Conservation (phyloP, 192 early-diverging fungal genomes). For the Coemansia sp. region DNA sequence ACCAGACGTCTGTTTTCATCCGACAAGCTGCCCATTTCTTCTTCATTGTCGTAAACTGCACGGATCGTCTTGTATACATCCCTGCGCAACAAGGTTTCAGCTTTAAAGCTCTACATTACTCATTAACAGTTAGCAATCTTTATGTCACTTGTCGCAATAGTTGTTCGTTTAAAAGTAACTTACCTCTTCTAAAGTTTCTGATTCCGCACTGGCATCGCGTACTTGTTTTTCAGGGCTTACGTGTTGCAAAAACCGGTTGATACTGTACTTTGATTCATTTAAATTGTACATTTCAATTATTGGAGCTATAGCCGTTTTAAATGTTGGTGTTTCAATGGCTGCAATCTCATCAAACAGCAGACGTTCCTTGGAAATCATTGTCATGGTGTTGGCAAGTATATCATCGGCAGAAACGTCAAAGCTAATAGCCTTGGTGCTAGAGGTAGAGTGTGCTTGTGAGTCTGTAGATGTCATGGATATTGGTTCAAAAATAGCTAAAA, state of each 20-base stretch:
- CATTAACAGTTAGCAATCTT: not conserved
- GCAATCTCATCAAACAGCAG: not conserved
- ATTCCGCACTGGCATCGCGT: slow-evolving; percentile 62
- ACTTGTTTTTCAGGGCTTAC: slow-evolving; percentile 52
- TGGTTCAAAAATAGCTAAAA: not conserved
- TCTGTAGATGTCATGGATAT: not conserved
- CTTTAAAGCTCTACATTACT: slow-evolving; percentile 48
- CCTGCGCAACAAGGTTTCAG: slow-evolving; percentile 57
- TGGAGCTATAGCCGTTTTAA: slow-evolving; percentile 16
- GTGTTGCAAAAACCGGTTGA: slow-evolving; percentile 18
- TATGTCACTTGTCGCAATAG: too few relatives aligned
- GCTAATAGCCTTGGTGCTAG: not conserved
- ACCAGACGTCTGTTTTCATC: slow-evolving; percentile 63
- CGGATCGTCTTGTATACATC: slow-evolving; percentile 59
- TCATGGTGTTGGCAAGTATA: not conserved
- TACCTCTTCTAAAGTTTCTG: slow-evolving; percentile 45
- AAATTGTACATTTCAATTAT: slow-evolving; percentile 9
- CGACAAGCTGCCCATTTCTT: slow-evolving; percentile 36
- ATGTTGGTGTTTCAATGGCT: slow-evolving; percentile 14
- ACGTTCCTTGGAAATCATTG: not conserved
- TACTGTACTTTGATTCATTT: not conserved
- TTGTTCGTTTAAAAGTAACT: not conserved
- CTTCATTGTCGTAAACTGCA: slow-evolving; percentile 37
- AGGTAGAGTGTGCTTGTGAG: not conserved
- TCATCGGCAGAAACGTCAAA: not conserved